These are phyloP conservation scores for Tetraselmis chui DNA, from an alignment of 139 green algal genomes.

Conservation along the genomic window DNA sequence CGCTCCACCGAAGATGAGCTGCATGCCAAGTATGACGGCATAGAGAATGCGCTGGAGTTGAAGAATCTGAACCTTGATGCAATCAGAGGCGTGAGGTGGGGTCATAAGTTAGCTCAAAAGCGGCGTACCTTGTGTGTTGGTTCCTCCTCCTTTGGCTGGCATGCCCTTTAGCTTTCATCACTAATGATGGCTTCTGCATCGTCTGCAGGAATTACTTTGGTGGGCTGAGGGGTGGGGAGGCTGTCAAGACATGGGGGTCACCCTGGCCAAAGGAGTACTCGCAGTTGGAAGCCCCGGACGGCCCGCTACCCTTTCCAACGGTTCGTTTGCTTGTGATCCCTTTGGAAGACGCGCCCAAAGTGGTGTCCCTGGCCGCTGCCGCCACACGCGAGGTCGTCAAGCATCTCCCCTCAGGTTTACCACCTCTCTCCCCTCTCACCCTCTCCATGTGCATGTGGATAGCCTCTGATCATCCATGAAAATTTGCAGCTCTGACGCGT, in stretches of 20 bases:
- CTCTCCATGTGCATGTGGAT: no score
- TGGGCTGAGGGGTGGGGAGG: neutral
- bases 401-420: neutral
- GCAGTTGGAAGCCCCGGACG: neutral
- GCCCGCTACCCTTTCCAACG: neutral
- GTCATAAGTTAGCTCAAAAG: no score
- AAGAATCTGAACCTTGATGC: no score
- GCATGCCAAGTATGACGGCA: neutral
- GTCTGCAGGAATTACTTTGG: neutral
- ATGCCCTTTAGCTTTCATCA: no score
- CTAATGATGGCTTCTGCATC: no score
- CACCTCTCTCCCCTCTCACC: no score
- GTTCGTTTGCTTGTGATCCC: neutral
- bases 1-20: neutral
- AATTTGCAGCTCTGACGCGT: no score
- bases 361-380: neutral
- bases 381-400: neutral
- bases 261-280: neutral
- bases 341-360: neutral
- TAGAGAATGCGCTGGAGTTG: neutral
- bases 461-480: no score
- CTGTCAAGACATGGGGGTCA: neutral
- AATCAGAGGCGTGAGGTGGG: no score
- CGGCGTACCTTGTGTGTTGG: no score
- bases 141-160: no score